Conservation (phyloP, 1,139 yeast species). For the Debaryomyces robertsiae region DNA sequence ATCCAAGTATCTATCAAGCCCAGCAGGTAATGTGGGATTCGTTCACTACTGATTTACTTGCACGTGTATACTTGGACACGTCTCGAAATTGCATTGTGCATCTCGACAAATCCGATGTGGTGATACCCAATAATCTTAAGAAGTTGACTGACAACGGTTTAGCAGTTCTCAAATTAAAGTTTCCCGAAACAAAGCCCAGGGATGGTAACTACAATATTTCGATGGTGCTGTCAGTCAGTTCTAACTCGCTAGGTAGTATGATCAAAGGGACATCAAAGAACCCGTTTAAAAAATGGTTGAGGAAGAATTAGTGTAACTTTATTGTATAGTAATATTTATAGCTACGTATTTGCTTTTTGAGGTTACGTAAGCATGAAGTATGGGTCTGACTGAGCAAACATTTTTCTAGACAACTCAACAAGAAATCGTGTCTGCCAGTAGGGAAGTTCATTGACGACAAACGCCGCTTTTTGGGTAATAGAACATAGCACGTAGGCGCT, state of each 20-base stretch:
- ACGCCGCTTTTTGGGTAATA: no score
- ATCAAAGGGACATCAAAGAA: constrained; percentile 29
- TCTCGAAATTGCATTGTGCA: constrained; percentile 37
- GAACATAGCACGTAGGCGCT: neutral
- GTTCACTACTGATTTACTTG: constrained; percentile 36
- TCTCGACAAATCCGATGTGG: constrained; percentile 22
- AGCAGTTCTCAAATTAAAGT: constrained; percentile 36
- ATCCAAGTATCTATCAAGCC: constrained; percentile 37
- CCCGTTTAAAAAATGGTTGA: constrained; percentile 43
- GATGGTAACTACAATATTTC: neutral
- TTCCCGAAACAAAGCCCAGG: constrained; percentile 14
- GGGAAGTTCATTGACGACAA: no score
- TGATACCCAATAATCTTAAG: constrained; percentile 22
- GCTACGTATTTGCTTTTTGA: constrained; percentile 1
- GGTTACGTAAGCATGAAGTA: constrained; percentile 10
- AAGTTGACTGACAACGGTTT: constrained; percentile 37
- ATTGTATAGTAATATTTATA: constrained; percentile 4
- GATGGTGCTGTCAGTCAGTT: constrained; percentile 28
- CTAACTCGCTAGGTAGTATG: constrained; percentile 27
- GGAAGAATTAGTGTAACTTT: constrained; percentile 17
- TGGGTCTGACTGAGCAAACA: constrained; percentile 7
- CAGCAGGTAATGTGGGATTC: constrained; percentile 35
- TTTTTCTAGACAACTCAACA: constrained; percentile 5
- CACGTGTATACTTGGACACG: constrained; percentile 36
- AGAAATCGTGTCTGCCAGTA: neutral